phyloP scores from a whole-genome alignment of 371 early-diverging fungal species.

The Mortierella sp. region DNA sequence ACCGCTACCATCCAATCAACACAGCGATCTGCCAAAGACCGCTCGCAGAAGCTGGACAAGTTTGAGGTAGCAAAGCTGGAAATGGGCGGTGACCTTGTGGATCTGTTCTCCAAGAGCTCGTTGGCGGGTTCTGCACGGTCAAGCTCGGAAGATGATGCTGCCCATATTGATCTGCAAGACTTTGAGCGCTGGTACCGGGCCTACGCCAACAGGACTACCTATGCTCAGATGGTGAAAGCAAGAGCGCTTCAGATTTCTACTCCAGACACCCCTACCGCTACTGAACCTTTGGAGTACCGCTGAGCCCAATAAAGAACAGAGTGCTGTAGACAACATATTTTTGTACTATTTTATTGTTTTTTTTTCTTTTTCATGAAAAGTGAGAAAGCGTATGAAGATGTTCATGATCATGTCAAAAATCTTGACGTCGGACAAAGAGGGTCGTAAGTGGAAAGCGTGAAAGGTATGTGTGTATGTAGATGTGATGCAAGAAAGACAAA shows the following conservation, averaged over 20 bases:
- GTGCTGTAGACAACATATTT: not conserved
- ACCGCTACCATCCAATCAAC: not conserved
- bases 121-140: conserved; percentile 30
- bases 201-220: conserved; percentile 25
- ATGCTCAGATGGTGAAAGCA: conserved; percentile 11
- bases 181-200: conserved; percentile 49
- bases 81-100: conserved; percentile 54
- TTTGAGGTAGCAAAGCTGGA: conserved; percentile 30
- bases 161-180: conserved; percentile 34
- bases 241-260: not conserved
- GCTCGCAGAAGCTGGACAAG: not conserved
- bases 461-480: not conserved
- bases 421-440: not conserved
- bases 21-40: not conserved
- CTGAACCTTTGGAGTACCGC: not conserved
- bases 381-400: not conserved
- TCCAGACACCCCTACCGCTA: not conserved
- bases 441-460: not conserved
- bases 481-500: not conserved
- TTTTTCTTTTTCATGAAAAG: not conserved
- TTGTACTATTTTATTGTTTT: not conserved
- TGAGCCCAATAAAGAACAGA: not conserved
- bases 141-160: not conserved
- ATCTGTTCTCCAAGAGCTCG: conserved; percentile 21
- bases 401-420: not conserved